Evolutionary conservation across 1,139 yeast genomes (phyloP).

Genomic region (Taphrina wiesneri): DNA sequence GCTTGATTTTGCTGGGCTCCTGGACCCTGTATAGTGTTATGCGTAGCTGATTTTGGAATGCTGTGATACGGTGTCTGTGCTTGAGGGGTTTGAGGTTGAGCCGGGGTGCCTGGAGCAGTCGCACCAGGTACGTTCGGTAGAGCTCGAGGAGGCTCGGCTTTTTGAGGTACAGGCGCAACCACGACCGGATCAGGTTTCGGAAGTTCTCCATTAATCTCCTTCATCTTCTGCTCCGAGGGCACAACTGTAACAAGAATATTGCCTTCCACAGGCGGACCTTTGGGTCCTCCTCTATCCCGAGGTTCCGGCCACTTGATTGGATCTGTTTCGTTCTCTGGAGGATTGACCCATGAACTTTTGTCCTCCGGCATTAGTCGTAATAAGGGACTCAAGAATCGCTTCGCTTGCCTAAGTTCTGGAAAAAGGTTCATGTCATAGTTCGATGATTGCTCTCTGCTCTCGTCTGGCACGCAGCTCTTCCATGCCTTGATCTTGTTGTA

Average conservation of each 20-base stretch:
- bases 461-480: constrained; percentile 98
- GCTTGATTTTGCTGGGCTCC: neutral
- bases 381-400: constrained; percentile 81
- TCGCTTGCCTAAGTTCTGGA: constrained; percentile 53
- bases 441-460: constrained; percentile 70
- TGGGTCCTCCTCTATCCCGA: constrained; percentile 64
- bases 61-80: neutral
- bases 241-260: constrained; percentile 47
- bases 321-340: constrained; percentile 43
- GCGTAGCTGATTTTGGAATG: neutral
- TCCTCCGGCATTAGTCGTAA: constrained; percentile 71
- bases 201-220: constrained; percentile 5
- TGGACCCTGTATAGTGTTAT: neutral
- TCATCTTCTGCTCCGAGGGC: constrained; percentile 2
- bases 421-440: constrained; percentile 69
- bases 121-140: neutral
- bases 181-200: constrained; percentile 1
- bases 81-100: neutral
- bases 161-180: constrained; percentile 1
- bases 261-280: constrained; percentile 91
- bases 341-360: constrained; percentile 50
- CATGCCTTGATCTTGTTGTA: constrained; percentile 95
- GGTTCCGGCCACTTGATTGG: neutral
- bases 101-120: neutral
- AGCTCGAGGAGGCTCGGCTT: neutral